Base-by-base conservation (phyloP, 2,329 filamentous ascomycete species). In the Ascosphaera apis region DNA sequence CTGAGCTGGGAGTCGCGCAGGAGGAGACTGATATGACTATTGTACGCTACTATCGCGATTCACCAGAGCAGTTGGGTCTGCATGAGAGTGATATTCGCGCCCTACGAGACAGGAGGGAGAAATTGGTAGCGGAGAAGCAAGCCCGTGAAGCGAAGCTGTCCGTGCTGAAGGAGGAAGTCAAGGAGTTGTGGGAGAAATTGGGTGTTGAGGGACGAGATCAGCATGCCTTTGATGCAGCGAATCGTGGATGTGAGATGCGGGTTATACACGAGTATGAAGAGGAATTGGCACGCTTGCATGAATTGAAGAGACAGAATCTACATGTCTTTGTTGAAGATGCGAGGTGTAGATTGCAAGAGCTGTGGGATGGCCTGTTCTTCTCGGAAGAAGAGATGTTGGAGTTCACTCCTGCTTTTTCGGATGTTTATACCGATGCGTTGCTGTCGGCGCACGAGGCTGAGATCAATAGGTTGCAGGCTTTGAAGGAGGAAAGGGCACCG, bases 321-420 rank as follows among this genome's bases (percentile, higher is more conserved):
- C 84, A 93, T 51, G 58, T 95, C 3, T 98, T 98, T 48, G 82
- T 98, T 8, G 88, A 95, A 53, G 88, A 98, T 58, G 77, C 86
- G 15, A 71, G 91, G 30, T 79, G 73, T 57, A 81, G 80, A 51
- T 66, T 98, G 8, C 86, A 95, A 54, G 84, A 91, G 49, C 69
- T 98, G 0, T 98, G 91, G 88, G 88, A 98, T 51, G 66, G 72
- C 0, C 61, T 98, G 1, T 95, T 88, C 60, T 84, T 91, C 50
- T 92, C 81, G 0, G 88, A 98, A 52, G 88, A 98, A 48, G 88
- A 98, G 58, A 95, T 95, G 84, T 70, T 95, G 38, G 84, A 93
- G 45, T 98, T 98, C 47, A 88, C 84, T 0, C 88, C 91, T 0
- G 88, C 84, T 31, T 95, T 95, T 53, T 91, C 83, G 8, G 88